phyloP scores from a whole-genome alignment of 768 basidiomycete genomes.

The Dioszegia aurantiaca region DNA sequence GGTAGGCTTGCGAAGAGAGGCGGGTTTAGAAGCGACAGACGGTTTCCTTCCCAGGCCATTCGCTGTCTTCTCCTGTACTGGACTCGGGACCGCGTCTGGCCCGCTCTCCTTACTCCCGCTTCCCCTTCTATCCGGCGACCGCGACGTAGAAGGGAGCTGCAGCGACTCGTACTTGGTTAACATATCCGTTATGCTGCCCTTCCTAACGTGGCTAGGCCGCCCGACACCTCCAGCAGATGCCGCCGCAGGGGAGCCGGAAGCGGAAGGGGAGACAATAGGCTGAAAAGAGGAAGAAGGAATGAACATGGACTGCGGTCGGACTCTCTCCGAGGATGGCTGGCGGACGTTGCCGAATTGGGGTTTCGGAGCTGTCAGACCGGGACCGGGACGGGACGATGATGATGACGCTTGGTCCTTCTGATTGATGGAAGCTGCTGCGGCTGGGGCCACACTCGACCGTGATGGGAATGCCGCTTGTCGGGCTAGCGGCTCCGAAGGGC shows the following conservation, averaged over 20 bases:
- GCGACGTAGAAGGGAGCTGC: constrained; percentile 21
- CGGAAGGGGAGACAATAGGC: neutral
- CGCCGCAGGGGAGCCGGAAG: neutral
- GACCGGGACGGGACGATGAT: neutral
- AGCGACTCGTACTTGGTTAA: constrained; percentile 40
- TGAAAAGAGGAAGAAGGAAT: constrained; percentile 15
- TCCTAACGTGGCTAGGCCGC: constrained; percentile 32
- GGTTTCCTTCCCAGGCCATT: constrained; percentile 33
- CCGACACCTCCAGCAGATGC: neutral
- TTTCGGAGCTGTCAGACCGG: neutral
- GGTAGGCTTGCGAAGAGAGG: constrained; percentile 24
- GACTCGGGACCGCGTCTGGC: constrained; percentile 2
- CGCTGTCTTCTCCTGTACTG: neutral
- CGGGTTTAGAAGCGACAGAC: constrained; percentile 28
- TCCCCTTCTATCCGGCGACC: constrained; percentile 2
- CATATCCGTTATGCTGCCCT: constrained; percentile 48
- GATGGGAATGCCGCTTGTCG: constrained; percentile 8
- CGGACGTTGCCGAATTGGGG: constrained; percentile 5
- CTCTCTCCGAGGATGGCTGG: constrained; percentile 7
- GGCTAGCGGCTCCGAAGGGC: neutral
- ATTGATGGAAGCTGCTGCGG: neutral
- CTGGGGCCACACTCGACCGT: constrained; percentile 1
- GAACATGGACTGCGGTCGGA: constrained; percentile 38
- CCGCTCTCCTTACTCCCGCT: neutral
- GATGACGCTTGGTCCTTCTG: neutral